Evolutionary conservation across 2,329 filamentous ascomycete species (phyloP).

Genomic region (Lasiodiplodia sp.): DNA sequence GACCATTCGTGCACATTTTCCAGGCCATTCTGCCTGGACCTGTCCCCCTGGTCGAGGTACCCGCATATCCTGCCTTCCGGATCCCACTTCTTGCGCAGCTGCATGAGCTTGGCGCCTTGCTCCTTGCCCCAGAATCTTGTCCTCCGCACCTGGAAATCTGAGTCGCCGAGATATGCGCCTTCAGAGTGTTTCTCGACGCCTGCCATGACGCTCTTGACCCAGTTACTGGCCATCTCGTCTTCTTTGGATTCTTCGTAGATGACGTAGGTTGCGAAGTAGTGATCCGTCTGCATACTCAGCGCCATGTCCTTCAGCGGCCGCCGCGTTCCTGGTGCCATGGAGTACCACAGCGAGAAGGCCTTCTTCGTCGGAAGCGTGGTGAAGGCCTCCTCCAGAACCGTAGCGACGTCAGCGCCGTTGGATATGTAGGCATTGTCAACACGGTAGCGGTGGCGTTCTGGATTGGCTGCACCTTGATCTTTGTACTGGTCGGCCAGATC

Average conservation of each 20-base stretch:
- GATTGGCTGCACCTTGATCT: conserved; percentile 56
- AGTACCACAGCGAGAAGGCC: conserved; percentile 28
- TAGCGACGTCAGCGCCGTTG: conserved; percentile 56
- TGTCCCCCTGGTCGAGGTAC: conserved; percentile 56
- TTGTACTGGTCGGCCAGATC: conserved; percentile 52
- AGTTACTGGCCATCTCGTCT: conserved; percentile 53
- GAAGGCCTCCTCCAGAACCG: conserved; percentile 49
- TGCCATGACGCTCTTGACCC: conserved; percentile 50
- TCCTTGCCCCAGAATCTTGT: conserved; percentile 59
- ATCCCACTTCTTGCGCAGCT: conserved; percentile 55
- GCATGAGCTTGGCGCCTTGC: conserved; percentile 52
- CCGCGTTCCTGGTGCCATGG: conserved; percentile 50
- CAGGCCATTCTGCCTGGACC: conserved; percentile 52
- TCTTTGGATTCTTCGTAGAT: conserved; percentile 58
- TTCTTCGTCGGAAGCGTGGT: conserved; percentile 25
- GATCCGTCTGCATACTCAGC: conserved; percentile 62
- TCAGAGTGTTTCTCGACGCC: conserved; percentile 50
- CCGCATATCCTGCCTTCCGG: conserved; percentile 52
- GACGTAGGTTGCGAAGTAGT: conserved; percentile 63
- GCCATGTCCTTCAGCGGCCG: conserved; percentile 59
- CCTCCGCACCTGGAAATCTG: conserved; percentile 58
- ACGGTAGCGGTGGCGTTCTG: conserved; percentile 57
- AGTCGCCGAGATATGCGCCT: conserved; percentile 63
- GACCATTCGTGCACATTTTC: conserved; percentile 31
- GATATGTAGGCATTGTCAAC: conserved; percentile 60